Conservation (phyloP, 768 basidiomycete species). For the Clitopilus passeckerianus region DNA sequence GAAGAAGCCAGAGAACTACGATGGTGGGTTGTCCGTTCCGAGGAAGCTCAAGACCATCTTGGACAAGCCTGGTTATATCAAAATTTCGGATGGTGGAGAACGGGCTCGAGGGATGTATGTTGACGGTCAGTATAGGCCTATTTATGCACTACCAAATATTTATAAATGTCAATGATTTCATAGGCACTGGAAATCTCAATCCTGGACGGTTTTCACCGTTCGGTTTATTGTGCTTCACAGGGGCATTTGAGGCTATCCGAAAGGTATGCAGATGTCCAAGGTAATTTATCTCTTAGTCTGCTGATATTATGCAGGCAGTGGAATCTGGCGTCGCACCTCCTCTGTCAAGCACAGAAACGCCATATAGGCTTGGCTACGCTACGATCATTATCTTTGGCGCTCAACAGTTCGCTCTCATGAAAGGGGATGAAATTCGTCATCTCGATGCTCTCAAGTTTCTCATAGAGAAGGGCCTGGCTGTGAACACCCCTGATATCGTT, state of each 20-base stretch:
- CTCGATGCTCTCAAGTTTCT: slow-evolving; percentile 34
- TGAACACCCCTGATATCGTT: slow-evolving; percentile 37
- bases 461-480: slow-evolving; percentile 32
- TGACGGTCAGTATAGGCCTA: neutral
- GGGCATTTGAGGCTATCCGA: neutral
- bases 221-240: neutral
- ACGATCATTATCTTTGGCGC: slow-evolving; percentile 35
- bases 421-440: slow-evolving; percentile 15
- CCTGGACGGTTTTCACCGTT: neutral
- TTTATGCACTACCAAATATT: neutral
- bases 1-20: neutral
- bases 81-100: neutral
- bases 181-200: neutral
- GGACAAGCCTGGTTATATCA: neutral
- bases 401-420: slow-evolving; percentile 18
- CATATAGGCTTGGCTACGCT: slow-evolving; percentile 38
- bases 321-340: slow-evolving; percentile 28
- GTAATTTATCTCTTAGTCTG: neutral
- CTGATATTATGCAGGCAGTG: slow-evolving; percentile 14
- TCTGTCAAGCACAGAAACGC: slow-evolving; percentile 33
- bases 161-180: neutral
- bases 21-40: neutral
- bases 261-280: neutral
- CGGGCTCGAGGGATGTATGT: neutral
- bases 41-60: neutral